A percentile compares a stretch with the other conserved stretches of the same genome.
Conservation (phyloP, 768 basidiomycete species). For the Clathrus columnatus region DNA sequence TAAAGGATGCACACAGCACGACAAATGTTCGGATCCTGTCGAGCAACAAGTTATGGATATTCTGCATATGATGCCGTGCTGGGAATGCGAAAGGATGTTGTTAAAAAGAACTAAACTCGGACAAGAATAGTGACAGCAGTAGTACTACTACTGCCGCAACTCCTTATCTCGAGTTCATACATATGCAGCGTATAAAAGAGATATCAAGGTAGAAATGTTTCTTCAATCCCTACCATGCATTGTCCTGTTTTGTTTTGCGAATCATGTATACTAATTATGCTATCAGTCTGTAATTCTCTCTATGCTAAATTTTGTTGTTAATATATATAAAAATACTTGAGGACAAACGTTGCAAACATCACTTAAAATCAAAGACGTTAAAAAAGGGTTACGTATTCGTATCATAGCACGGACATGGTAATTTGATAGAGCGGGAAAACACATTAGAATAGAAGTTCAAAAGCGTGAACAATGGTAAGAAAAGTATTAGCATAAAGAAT, state of each 20-base stretch:
- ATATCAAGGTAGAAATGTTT: background rate
- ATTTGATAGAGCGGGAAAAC: too few relatives aligned
- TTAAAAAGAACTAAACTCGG: background rate
- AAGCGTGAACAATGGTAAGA: too few relatives aligned
- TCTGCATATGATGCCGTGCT: background rate
- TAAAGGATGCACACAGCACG: background rate
- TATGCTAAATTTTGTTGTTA: too few relatives aligned
- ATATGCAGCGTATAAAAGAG: background rate
- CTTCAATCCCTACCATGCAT: background rate
- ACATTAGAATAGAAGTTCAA: too few relatives aligned
- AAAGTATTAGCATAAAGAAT: background rate
- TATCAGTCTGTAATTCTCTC: too few relatives aligned
- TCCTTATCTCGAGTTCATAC: background rate
- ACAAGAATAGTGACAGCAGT: background rate
- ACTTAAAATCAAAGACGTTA: too few relatives aligned
- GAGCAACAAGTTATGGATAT: conserved; percentile 3
- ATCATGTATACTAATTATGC: too few relatives aligned
- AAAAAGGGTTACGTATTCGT: too few relatives aligned
- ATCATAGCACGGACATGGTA: too few relatives aligned
- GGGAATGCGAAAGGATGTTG: conserved; percentile 2
- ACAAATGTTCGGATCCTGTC: background rate
- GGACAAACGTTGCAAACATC: too few relatives aligned
- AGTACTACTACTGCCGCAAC: background rate
- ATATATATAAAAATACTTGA: too few relatives aligned
- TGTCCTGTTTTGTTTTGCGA: background rate